Evolutionary conservation across 352 stramenopile species (phyloP).

Genomic region (Pythium aphanidermatum): DNA sequence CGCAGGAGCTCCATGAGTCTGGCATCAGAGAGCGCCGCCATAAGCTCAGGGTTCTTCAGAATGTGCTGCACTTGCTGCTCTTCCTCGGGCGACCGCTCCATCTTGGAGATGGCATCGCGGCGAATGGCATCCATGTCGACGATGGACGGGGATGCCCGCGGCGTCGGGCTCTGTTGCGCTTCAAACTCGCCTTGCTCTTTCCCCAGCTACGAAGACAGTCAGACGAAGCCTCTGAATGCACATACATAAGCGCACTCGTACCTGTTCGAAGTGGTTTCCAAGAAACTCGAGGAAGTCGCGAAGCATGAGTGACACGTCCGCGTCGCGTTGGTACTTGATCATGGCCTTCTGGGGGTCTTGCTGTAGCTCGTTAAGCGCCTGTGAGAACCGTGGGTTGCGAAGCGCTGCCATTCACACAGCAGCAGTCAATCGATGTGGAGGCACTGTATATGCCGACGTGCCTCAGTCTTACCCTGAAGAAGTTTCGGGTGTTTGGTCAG

Average conservation of each 20-base stretch:
- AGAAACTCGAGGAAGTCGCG: slow-evolving; percentile 70
- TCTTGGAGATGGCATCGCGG: slow-evolving; percentile 50
- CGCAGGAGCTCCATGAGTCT: slow-evolving; percentile 54
- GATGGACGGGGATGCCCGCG: slow-evolving; percentile 25
- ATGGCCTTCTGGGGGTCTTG: slow-evolving; percentile 46
- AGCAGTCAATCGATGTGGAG: no score
- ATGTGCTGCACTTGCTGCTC: slow-evolving; percentile 66
- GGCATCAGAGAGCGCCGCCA: slow-evolving; percentile 49
- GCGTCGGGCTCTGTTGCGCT: not conserved
- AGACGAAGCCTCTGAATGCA: not conserved
- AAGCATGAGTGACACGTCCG: slow-evolving; percentile 51
- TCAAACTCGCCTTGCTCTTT: slow-evolving; percentile 21
- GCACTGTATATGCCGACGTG: no score
- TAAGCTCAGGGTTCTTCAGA: slow-evolving; percentile 52
- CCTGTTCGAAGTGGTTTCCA: slow-evolving; percentile 70
- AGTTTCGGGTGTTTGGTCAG: slow-evolving; percentile 51
- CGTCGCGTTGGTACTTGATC: slow-evolving; percentile 63
- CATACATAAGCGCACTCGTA: slow-evolving; percentile 9
- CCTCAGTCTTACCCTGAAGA: slow-evolving; percentile 31
- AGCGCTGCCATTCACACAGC: slow-evolving; percentile 47
- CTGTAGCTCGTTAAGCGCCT: slow-evolving; percentile 68
- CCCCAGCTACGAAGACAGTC: slow-evolving; percentile 33
- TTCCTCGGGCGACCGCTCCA: slow-evolving; percentile 49
- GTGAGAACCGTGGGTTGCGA: slow-evolving; percentile 58
- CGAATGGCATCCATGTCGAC: slow-evolving; percentile 49